These are phyloP conservation scores for Stemphylium beticola DNA, from an alignment of 2,329 filamentous ascomycete genomes.

Conservation along the genomic window DNA sequence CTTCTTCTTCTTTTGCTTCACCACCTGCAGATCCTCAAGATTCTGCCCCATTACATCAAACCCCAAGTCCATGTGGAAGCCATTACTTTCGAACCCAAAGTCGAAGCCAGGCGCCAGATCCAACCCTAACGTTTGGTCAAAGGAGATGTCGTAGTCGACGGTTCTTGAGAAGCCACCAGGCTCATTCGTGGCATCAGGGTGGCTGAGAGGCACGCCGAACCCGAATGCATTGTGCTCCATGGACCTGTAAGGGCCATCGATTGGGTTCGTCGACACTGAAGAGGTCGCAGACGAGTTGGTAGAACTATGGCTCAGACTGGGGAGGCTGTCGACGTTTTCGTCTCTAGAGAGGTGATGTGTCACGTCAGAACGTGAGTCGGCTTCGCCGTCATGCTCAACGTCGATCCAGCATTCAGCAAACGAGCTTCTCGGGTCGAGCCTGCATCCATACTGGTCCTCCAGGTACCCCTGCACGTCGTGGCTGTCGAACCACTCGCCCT, in stretches of 20 bases:
- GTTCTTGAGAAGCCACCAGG: conserved; percentile 18
- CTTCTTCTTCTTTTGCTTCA: conserved; percentile 42
- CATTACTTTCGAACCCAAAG: conserved; percentile 18
- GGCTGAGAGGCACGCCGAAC: conserved; percentile 29
- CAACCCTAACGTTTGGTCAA: conserved; percentile 43
- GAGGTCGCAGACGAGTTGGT: neutral
- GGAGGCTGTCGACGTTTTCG: conserved; percentile 3
- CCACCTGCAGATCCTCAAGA: conserved; percentile 19
- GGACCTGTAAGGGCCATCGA: conserved; percentile 4
- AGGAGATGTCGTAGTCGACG: conserved; percentile 27
- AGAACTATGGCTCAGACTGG: conserved; percentile 5
- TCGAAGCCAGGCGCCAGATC: conserved; percentile 41
- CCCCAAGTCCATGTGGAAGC: conserved; percentile 21
- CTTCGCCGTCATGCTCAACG: conserved; percentile 28
- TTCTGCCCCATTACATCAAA: conserved; percentile 26
- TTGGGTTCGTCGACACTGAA: conserved; percentile 1
- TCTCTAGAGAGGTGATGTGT: neutral
- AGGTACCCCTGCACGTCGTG: conserved; percentile 80
- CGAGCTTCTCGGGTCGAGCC: conserved; percentile 66
- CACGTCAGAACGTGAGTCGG: neutral
- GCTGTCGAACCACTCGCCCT: conserved; percentile 78
- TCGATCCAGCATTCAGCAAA: conserved; percentile 59
- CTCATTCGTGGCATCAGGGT: conserved; percentile 1
- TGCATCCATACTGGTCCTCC: conserved; percentile 63
- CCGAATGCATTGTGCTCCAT: conserved; percentile 25